Evolutionary conservation across 2,329 filamentous ascomycete species (phyloP).

Genomic region (Plenodomus lindquistii): DNA sequence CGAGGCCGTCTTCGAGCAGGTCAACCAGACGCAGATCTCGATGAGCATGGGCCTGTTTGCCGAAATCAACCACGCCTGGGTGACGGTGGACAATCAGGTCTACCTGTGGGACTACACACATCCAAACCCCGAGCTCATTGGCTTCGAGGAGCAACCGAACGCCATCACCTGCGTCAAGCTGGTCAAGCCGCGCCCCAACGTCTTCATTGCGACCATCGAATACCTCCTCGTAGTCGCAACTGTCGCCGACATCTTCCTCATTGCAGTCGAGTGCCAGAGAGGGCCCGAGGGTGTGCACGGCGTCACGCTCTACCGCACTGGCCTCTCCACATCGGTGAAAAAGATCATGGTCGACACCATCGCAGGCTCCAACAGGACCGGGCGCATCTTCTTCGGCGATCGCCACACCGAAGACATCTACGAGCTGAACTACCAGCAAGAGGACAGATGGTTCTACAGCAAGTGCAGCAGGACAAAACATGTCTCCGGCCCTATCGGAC

Average conservation of each 20-base stretch:
- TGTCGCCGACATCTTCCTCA: constrained; percentile 77
- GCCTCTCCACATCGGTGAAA: constrained; percentile 77
- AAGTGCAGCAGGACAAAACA: constrained; percentile 89
- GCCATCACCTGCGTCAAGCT: constrained; percentile 91
- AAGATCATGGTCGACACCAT: constrained; percentile 79
- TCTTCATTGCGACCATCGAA: constrained; percentile 84
- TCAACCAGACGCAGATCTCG: constrained; percentile 82
- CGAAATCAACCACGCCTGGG: constrained; percentile 92
- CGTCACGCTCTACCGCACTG: constrained; percentile 84
- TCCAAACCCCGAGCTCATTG: constrained; percentile 86
- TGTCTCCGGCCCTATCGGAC: constrained; percentile 70
- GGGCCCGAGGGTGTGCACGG: constrained; percentile 69
- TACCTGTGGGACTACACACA: constrained; percentile 98
- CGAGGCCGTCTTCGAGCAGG: constrained; percentile 88
- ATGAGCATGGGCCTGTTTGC: constrained; percentile 97
- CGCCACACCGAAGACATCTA: constrained; percentile 82
- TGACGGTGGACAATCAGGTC: constrained; percentile 90
- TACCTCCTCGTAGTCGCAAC: constrained; percentile 91
- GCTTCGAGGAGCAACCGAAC: constrained; percentile 86
- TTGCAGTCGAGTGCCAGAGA: constrained; percentile 75
- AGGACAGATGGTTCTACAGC: constrained; percentile 95
- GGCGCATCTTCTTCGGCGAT: constrained; percentile 92
- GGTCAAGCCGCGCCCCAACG: constrained; percentile 79
- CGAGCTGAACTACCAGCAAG: constrained; percentile 94
- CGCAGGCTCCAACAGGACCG: constrained; percentile 73